These are phyloP conservation scores for Amanita pseudoporphyria DNA, from an alignment of 768 basidiomycete genomes.

Conservation along the genomic window DNA sequence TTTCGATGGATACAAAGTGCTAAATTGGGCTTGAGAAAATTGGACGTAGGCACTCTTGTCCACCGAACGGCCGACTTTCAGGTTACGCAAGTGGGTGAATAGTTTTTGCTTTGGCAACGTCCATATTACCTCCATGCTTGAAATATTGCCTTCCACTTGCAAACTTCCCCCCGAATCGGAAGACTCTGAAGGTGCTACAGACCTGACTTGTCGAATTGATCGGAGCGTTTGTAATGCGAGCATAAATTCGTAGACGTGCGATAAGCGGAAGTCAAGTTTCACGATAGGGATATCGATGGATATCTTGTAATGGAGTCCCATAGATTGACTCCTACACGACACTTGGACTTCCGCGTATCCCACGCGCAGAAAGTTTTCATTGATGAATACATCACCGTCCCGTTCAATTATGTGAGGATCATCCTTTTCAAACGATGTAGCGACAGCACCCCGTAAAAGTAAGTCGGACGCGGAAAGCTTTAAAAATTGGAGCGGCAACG, in stretches of 20 bases:
- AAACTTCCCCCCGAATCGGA: conserved; percentile 10
- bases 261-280: conserved; percentile 44
- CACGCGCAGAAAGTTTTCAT: conserved; percentile 38
- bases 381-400: conserved; percentile 33
- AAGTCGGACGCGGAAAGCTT: conserved; percentile 37
- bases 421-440: conserved; percentile 60
- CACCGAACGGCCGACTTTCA: conserved; percentile 18
- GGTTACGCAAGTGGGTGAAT: conserved; percentile 25
- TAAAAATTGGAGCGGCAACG: conserved; percentile 28
- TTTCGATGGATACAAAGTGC: conserved; percentile 42
- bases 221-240: conserved; percentile 30
- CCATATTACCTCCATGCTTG: conserved; percentile 38
- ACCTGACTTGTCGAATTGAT: conserved; percentile 2
- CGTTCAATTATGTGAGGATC: conserved; percentile 49
- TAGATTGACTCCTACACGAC: conserved; percentile 21
- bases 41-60: conserved; percentile 23
- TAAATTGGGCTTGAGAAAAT: conserved; percentile 37
- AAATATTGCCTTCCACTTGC: conserved; percentile 17
- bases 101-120: conserved; percentile 39
- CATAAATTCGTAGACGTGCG: conserved; percentile 60
- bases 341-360: conserved; percentile 10
- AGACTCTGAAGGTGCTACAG: conserved; percentile 11
- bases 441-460: conserved; percentile 49
- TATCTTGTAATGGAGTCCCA: conserved; percentile 27
- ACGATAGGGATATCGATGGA: conserved; percentile 43